Evolutionary conservation across 164 flowering plant species (phyloP).

Genomic region (Houttuynia cordata): DNA sequence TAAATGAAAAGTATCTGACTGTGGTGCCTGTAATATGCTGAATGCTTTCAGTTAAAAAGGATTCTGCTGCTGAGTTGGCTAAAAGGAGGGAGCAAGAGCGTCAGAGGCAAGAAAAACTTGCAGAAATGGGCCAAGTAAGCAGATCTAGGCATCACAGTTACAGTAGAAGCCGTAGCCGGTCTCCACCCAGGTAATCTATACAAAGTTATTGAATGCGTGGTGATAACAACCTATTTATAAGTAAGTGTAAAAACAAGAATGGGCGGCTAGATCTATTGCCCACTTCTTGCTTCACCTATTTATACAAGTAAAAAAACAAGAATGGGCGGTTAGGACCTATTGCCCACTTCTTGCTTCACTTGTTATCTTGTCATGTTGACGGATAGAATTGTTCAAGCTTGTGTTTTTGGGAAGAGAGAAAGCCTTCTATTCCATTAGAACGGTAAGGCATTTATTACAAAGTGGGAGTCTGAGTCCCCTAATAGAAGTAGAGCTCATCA

Average conservation of each 20-base stretch:
- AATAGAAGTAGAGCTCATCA: too few relatives aligned
- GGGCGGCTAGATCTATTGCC: too few relatives aligned
- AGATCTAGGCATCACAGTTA: constrained; percentile 55
- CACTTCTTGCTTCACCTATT: too few relatives aligned
- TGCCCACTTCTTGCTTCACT: not conserved
- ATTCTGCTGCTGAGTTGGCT: constrained; percentile 76
- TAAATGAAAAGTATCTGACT: not conserved
- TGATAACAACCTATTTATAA: not conserved
- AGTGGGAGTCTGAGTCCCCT: too few relatives aligned
- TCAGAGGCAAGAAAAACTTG: constrained; percentile 88
- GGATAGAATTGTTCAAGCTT: too few relatives aligned
- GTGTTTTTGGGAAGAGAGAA: too few relatives aligned
- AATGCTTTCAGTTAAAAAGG: constrained; percentile 69
- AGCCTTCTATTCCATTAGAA: too few relatives aligned
- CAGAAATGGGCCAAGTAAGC: constrained; percentile 70
- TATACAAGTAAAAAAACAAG: too few relatives aligned
- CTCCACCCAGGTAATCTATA: constrained; percentile 60
- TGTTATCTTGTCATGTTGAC: not conserved
- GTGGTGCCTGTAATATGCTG: not conserved
- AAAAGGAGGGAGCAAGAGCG: constrained; percentile 91
- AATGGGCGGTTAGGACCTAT: not conserved
- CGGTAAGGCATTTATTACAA: too few relatives aligned
- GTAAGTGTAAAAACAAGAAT: too few relatives aligned
- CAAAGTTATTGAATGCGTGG: not conserved
- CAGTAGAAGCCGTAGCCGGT: constrained; percentile 78